These are phyloP conservation scores for Erodium maritimum DNA, from an alignment of 345 rosid species.

Conservation along the genomic window DNA sequence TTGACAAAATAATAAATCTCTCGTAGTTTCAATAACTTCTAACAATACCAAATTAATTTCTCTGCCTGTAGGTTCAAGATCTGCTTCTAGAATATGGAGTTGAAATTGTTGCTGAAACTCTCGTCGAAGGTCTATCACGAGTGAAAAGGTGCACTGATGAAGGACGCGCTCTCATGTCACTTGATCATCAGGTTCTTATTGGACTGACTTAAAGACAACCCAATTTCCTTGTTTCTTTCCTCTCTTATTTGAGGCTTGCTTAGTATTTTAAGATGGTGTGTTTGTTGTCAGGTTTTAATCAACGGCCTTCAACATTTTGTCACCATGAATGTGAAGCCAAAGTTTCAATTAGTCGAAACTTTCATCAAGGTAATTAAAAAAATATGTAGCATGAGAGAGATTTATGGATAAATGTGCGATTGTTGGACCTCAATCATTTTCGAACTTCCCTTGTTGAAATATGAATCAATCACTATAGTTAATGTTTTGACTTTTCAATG, in stretches of 20 bases:
- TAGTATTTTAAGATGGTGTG: background rate
- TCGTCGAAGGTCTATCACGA: conserved; percentile 83
- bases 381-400: background rate
- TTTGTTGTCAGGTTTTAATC: conserved; percentile 60
- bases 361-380: conserved; percentile 58
- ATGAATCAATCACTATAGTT: background rate
- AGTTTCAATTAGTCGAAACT: conserved; percentile 66
- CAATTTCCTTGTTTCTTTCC: background rate
- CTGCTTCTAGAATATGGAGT: conserved; percentile 67
- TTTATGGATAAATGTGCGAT: background rate
- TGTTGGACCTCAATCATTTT: background rate
- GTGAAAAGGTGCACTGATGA: conserved; percentile 88
- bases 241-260: conserved; percentile 1
- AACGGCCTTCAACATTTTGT: conserved; percentile 82
- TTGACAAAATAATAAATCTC: background rate
- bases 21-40: background rate
- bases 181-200: conserved; percentile 73
- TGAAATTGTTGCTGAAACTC: conserved; percentile 81
- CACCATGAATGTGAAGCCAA: conserved; percentile 58
- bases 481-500: background rate
- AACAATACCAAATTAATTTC: conserved; percentile 1
- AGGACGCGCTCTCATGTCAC: conserved; percentile 92
- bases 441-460: background rate
- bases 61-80: conserved; percentile 53
- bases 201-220: no score